Evolutionary conservation across 225 moss, liverwort and hornwort genomes (phyloP), one percentile per base, ranked within the genome.

Genomic region (Thuidium tamariscinum): DNA sequence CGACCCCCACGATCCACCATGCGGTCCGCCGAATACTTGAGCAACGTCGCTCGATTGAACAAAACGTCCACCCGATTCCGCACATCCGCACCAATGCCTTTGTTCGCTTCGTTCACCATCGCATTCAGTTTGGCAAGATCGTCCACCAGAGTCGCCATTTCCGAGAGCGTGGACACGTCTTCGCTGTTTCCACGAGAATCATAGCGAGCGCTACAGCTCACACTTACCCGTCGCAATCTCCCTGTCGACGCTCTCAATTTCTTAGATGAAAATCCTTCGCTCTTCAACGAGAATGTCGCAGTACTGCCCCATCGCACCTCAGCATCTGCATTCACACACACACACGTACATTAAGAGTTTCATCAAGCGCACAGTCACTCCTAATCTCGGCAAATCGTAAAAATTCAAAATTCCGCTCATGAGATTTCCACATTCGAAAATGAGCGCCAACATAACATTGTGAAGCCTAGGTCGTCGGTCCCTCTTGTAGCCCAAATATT

Each of bases 41-140:
- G 92, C 91, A 97, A 88, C 23, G 94, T 70, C 15, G 93, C 96
- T 42, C 98, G 95, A 84, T 96, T 95, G 71, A 90, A 94, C 49
- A 98, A 90, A 82, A 94, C 92, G 49, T 96, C 97, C 88, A 97
- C 97, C 83, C 98, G 92, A 30, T 82, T 92, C 39, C 98, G 92
- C 79, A 98, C 94, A 74, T 98, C 98, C 37, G 96, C 96, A 25
- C 98, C 98, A 55, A 97, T 93, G 83, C 95, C 94, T 85, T 90
- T 87, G 76, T 98, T 94, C 57, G 92, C 89, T 71, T 87, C 90
- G 39, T 86, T 91, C 81, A 96, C 93, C 2, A 91, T 78, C 7
- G 91, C 89, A 85, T 95, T 97, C 39, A 98, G 92, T 49, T 89
- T 89, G 55, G 92, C 79, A 9, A 98, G 91, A 69, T 92, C 94